Percentiles rank a stretch among this genome's conserved stretches.
Conservation (phyloP, 106 monocot species). For the Phalaenopsis aphrodite region DNA sequence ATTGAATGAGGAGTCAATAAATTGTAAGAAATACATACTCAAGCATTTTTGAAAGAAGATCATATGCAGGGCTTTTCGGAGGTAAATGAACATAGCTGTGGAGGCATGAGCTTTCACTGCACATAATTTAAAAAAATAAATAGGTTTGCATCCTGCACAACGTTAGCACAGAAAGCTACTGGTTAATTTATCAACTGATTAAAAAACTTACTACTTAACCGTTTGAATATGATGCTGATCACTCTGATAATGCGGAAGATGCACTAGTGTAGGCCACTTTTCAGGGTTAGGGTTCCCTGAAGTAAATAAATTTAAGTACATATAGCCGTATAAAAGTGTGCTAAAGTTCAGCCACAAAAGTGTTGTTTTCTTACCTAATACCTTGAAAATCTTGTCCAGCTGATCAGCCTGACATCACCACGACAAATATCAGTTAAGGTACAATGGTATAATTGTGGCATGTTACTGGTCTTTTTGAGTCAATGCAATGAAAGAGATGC, state of each 20-base stretch:
- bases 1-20: background rate
- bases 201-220: conserved; percentile 67
- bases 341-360: conserved; percentile 7
- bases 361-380: conserved; percentile 54
- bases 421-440: conserved; percentile 13
- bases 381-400: conserved; percentile 98
- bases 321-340: background rate
- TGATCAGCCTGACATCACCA: conserved; percentile 78
- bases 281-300: conserved; percentile 88
- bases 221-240: conserved; percentile 96
- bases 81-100: conserved; percentile 67
- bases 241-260: conserved; percentile 86
- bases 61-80: conserved; percentile 84
- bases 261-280: conserved; percentile 84
- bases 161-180: background rate
- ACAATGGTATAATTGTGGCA: background rate
- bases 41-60: conserved; percentile 96
- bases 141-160: background rate
- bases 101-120: conserved; percentile 89
- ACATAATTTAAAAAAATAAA: conserved; percentile 7
- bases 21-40: conserved; percentile 53
- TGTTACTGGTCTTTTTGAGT: background rate
- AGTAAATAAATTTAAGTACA: background rate
- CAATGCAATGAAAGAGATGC: background rate
- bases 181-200: background rate